Evolutionary conservation across 371 early-diverging fungal genomes (phyloP), one percentile per base, ranked within the genome.

Genomic region (Chytridium lagenaria): DNA sequence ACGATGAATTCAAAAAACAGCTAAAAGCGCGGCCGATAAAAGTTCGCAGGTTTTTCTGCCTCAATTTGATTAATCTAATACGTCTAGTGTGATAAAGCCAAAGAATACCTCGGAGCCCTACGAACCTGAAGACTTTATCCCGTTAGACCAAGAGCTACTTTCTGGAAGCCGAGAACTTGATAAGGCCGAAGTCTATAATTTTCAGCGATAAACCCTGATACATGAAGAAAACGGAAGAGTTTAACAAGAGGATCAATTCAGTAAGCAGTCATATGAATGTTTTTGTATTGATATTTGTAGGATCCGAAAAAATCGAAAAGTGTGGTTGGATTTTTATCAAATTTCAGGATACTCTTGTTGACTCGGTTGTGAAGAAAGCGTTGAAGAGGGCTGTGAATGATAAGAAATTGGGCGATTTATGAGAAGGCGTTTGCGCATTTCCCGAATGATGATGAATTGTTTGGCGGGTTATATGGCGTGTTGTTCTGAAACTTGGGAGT

Each of bases 311-410:
- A 83, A 94, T 74, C 78, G 88, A 3, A 65, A 79, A 2, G 72
- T 84, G 19, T 94, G 94, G 94, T 71, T 92, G 0, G 88, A 88
- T 7, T 91, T n/a, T 90, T 65, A 86, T 92, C 68, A 81, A 75
- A 0, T 86, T 92, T 34, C 93, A 93, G 75, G 92, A 93, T 66
- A 86, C 63, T 73, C 85, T 38, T 76, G 77, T 30, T 71, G 80
- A 12, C 31, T 55, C 55, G 19, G 19, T 26, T 26, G 2, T 40
- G 36, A 44, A 59, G 38, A 63, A 40, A 16, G 28, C 65, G 16
- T 59, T 74, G 36, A 23, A 16, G 1, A 80, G 78, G 30, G 83
- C 85, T 0, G 82, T 87, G 26, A 80, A 78, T 30, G 92, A 92
- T 61, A 88, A 92, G 69, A 92, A 92, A 68, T 71, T 93, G 31